Base-by-base conservation (phyloP, 164 flowering plant species). In the Chimonanthus praecox region DNA sequence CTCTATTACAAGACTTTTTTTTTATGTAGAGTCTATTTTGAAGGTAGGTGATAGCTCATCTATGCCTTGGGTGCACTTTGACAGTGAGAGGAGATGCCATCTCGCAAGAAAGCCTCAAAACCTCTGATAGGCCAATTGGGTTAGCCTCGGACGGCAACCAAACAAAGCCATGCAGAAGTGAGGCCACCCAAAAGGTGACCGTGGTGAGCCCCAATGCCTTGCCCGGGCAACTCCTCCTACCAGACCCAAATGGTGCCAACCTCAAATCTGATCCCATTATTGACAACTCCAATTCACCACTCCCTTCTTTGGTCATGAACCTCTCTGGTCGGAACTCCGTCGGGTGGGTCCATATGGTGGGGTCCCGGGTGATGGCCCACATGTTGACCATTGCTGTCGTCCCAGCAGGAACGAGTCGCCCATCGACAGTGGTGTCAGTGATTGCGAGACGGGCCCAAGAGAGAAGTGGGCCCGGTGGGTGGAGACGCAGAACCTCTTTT, bases 381-480 rank as follows among this genome's bases (percentile, higher is more conserved):
- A 94, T 94, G 78, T 94, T 91, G 2, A 94, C 95, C 88, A 90
- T 89, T 0, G 94, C 95, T 0, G 97, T 91, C 61, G 98, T 91
- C 72, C 94, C 98, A 1, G 79, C 77, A 0, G 98, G 98, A 72
- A 91, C 88, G 78, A 78, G 87, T 60, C 77, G 72, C 3, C 92
- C 94, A 71, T 86, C 94, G 0, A 91, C 77, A 2, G 75, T 77
- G 0, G 98, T 85, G 69, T 90, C 94, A 2, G 84, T 78, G 77
- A 85, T 85, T 0, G 90, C 77, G 7, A 87, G 67, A 3, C 90
- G 82, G 70, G 88, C 78, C 90, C 90, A 88, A 0, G 89, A 86
- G 15, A 88, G 88, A 20, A 88, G 83, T 47, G 90, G 90, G 76
- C 90, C 90, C 21, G 90, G 90, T 10, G 89, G 89, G 74, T 88